Percentiles rank a stretch among this genome's conserved stretches.
Evolutionary conservation across 1,284 basidiomycete genomes (phyloP).

Genomic region (Singerocomus rubriflavus): DNA sequence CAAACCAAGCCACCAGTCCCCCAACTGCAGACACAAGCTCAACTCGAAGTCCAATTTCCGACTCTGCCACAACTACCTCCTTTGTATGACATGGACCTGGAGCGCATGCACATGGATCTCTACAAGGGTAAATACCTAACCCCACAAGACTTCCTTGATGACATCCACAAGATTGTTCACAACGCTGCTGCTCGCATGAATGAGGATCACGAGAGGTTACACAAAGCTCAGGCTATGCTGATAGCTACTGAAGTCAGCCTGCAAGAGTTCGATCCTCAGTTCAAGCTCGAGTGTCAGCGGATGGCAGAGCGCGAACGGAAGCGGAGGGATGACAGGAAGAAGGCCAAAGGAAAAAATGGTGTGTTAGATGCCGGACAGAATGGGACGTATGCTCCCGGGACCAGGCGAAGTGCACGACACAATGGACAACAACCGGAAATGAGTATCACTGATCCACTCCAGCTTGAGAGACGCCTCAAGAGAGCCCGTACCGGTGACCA

Average conservation of each 20-base stretch:
- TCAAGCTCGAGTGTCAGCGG: conserved; percentile 82
- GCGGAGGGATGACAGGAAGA: conserved; percentile 58
- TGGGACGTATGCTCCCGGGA: conserved; percentile 40
- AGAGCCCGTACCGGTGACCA: conserved; percentile 62
- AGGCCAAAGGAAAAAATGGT: conserved; percentile 40
- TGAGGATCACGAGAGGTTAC: conserved; percentile 74
- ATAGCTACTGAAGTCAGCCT: conserved; percentile 86
- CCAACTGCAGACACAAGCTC: conserved; percentile 37
- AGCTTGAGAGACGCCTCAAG: conserved; percentile 71
- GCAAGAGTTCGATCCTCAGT: conserved; percentile 83
- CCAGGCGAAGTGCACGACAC: conserved; percentile 65
- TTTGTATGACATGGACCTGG: conserved; percentile 84
- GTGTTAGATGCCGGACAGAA: conserved; percentile 25
- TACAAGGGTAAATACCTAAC: conserved; percentile 89
- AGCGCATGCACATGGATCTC: conserved; percentile 85
- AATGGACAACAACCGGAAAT: conserved; percentile 71
- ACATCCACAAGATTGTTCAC: conserved; percentile 85
- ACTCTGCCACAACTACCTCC: conserved; percentile 18
- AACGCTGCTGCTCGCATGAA: conserved; percentile 71
- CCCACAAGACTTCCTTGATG: conserved; percentile 83
- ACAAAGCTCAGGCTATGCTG: conserved; percentile 87
- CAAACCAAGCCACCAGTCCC: conserved; percentile 13
- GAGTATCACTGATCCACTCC: conserved; percentile 64
- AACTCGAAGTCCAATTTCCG: conserved; percentile 15
- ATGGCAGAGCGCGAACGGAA: conserved; percentile 82